These are phyloP conservation scores for Sicyos baderoa DNA, from an alignment of 306 rosid genomes.

Conservation along the genomic window DNA sequence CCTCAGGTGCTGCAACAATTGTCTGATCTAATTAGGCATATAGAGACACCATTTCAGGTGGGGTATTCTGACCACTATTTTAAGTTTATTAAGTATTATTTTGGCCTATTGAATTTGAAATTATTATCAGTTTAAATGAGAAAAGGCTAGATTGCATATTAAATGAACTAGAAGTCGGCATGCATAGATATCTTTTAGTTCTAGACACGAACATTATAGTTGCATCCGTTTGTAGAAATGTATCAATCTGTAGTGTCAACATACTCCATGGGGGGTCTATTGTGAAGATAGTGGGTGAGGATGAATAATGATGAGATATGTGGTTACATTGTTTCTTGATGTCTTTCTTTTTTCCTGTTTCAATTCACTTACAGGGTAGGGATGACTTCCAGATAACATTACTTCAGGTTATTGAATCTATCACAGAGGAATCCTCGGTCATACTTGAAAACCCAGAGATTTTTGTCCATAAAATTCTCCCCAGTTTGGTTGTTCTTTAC, in stretches of 20 bases:
- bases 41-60: slow-evolving; percentile 89
- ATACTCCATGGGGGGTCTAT: not conserved
- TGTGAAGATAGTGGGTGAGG: slow-evolving; percentile 1
- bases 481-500: slow-evolving; percentile 81
- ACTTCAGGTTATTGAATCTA: slow-evolving; percentile 75
- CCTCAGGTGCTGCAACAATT: slow-evolving; percentile 68
- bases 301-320: not conserved
- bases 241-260: not conserved
- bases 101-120: not conserved
- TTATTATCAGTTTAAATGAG: slow-evolving; percentile 1
- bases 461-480: slow-evolving; percentile 71
- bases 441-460: slow-evolving; percentile 60
- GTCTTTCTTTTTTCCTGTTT: slow-evolving; percentile 2
- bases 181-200: not conserved
- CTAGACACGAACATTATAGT: not conserved
- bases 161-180: not conserved
- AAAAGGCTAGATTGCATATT: not conserved
- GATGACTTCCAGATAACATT: slow-evolving; percentile 94
- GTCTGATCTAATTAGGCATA: slow-evolving; percentile 61
- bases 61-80: slow-evolving; percentile 16
- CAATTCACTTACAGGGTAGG: slow-evolving; percentile 66
- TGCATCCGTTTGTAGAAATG: not conserved
- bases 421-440: slow-evolving; percentile 57
- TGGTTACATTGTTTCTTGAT: slow-evolving; percentile 3
- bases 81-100: not conserved